Percentiles rank a stretch among this genome's conserved stretches.
These are phyloP conservation scores for Fomitopsis betulina DNA, from an alignment of 1,284 basidiomycete genomes.

Conservation along the genomic window DNA sequence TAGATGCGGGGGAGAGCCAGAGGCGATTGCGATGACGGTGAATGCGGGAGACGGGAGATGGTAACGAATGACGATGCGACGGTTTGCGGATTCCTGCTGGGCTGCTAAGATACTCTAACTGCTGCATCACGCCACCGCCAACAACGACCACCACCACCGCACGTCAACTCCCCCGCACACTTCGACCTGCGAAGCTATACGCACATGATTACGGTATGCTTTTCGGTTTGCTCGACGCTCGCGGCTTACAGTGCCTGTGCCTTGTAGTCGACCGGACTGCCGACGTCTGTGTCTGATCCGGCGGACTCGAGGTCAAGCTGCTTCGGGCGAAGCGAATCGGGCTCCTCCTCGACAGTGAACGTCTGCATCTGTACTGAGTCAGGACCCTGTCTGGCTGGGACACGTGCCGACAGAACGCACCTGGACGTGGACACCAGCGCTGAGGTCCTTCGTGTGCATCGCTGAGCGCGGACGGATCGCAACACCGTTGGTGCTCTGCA, in stretches of 20 bases:
- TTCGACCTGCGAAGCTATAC: neutral
- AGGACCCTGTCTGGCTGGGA: neutral
- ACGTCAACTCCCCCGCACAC: neutral
- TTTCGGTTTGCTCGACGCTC: neutral
- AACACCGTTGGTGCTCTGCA: neutral
- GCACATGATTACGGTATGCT: neutral
- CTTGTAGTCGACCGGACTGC: slow-evolving; percentile 4
- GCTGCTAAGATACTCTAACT: neutral
- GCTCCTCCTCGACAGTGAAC: slow-evolving; percentile 24
- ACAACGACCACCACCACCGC: neutral
- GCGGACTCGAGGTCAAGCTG: slow-evolving; percentile 4
- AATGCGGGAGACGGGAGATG: neutral
- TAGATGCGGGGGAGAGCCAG: neutral
- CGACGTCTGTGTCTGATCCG: slow-evolving; percentile 1
- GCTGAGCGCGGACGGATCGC: neutral
- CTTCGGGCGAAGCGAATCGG: slow-evolving; percentile 13
- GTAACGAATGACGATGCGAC: neutral
- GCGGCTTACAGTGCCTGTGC: slow-evolving; percentile 2
- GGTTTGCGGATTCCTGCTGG: neutral
- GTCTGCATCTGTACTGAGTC: slow-evolving; percentile 23
- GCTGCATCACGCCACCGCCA: no score
- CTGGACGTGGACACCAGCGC: slow-evolving; percentile 47
- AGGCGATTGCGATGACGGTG: neutral
- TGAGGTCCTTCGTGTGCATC: slow-evolving; percentile 25
- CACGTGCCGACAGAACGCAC: slow-evolving; percentile 23